Base-by-base conservation (phyloP, 352 stramenopile species). In the Pythium folliculosum region DNA sequence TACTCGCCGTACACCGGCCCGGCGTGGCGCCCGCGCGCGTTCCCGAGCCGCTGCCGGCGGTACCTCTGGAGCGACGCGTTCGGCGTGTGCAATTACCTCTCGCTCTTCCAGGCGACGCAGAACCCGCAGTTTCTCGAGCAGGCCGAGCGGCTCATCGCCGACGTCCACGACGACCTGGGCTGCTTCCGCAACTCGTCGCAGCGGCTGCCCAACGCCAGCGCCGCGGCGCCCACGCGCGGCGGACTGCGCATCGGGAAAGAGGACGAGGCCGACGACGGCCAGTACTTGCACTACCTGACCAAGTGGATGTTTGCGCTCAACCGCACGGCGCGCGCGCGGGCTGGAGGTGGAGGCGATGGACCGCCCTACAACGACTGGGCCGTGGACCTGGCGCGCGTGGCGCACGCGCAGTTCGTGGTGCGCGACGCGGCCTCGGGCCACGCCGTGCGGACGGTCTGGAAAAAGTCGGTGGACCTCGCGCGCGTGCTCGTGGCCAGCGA, bases 261-360 rank as follows among this genome's bases (percentile, higher is more conserved):
- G 12, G 62, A 74, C 32, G 60, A 65, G 8, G 23, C 65, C 10
- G 72, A 79, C 23, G 72, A 79, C 59, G 72, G 72, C 12, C 72
- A 79, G 69, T 79, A 79, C 51, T 77, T 72, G 32, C 72, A 79
- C 65, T 79, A 79, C 47, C 49, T 79, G 30, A 79, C 69, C 57
- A 79, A 79, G 51, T 79, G 72, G 72, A 79, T 79, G 69, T 79
- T 79, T 37, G 72, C 72, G 27, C 58, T 79, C 30, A 69, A 65
- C 10, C 69, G 69, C 22, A 76, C 76, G 72, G 53, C 56, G 22
- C 32, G 65, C 30, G 69, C 72, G 0, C 40, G 52, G n/a, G n/a
- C n/a, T 32, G 3, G 27, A 2, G 27, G 27, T 5, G 27, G 27
- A 13, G n/a, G 35, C 8, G 50, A 71, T 50, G n/a, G n/a, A n/a